Percentiles rank a stretch among this genome's conserved stretches.
Evolutionary conservation across 78 protist genomes (phyloP).

Genomic region (Dictyostelium capitatum): DNA sequence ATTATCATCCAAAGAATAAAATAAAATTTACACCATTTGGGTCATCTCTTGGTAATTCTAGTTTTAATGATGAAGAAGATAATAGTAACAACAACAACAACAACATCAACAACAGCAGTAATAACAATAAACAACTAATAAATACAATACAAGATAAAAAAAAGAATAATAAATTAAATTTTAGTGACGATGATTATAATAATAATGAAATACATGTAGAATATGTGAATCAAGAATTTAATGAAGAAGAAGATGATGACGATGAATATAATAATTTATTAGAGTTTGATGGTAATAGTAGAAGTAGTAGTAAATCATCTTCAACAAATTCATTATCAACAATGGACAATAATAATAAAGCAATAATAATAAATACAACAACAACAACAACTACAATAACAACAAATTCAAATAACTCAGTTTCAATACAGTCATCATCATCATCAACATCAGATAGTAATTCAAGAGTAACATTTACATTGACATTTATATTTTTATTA

Average conservation of each 20-base stretch:
- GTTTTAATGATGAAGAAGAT: conserved; percentile 6
- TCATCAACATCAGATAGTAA: not conserved
- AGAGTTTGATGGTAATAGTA: not conserved
- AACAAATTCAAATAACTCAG: not conserved
- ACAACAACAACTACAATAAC: not conserved
- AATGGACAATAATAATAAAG: not conserved
- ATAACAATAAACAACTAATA: not conserved
- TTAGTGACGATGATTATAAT: not conserved
- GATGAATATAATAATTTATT: not conserved
- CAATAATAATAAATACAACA: not conserved
- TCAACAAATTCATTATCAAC: conserved; percentile 10
- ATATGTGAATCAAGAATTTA: not conserved
- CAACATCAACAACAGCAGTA: not conserved
- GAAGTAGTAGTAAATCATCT: not conserved
- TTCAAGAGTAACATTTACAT: conserved; percentile 6
- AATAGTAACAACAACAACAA: not conserved
- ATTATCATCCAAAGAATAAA: conserved; percentile 22
- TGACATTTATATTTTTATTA: conserved; percentile 1
- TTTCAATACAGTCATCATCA: not conserved
- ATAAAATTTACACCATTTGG: conserved; percentile 12
- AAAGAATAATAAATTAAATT: not conserved
- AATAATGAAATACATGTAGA: not conserved
- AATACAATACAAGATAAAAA: not conserved
- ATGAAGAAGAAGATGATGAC: not conserved
- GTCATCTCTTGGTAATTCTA: not conserved